Base-by-base conservation (phyloP, 768 basidiomycete species). In the Lyophyllum semitale region DNA sequence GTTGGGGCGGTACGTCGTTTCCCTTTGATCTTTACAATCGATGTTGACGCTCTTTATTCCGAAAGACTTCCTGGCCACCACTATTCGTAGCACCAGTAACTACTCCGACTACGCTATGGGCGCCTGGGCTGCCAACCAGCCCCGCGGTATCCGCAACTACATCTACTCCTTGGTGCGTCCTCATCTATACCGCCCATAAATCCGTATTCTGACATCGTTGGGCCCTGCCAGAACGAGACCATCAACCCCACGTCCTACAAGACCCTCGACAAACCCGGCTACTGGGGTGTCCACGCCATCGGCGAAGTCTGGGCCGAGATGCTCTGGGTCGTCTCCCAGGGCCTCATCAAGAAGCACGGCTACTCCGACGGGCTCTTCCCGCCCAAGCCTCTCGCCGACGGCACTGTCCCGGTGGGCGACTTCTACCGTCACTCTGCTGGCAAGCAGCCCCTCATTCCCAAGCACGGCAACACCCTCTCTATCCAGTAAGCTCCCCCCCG, bases 241-340 rank as follows among this genome's bases (percentile, higher is more conserved):
- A 63, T 91, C 70, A 98, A 98, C 77, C 96, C 94, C 0, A 91
- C 91, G 50, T 89, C 85, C 0, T 98, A 98, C 82, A 90, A 93
- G 84, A 95, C 88, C 2, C 88, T 99, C 20, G 93, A 98, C 77
- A 89, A 89, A 71, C 87, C 88, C 2, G 92, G 92, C 17, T 95
- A 95, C 78, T 96, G 92, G 88, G 92, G 93, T 32, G 94, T 95
- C 8, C 89, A 91, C 63, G 89, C 89, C 20, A 88, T 95, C 58
- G 94, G 94, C 41, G 94, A 96, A 72, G 95, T 98, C 50, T 98
- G 95, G 95, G 95, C 95, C 4, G 73, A 94, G 76, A 87, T 93
- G 23, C 86, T 94, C 50, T 94, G 89, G 89, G 80, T 93, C 61
- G 79, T 90, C 44, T 79, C 83, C 18, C 84, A 93, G 64, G 72